These are phyloP conservation scores for Cystobasidium pallidum DNA, from an alignment of 1,284 basidiomycete genomes.

Conservation along the genomic window DNA sequence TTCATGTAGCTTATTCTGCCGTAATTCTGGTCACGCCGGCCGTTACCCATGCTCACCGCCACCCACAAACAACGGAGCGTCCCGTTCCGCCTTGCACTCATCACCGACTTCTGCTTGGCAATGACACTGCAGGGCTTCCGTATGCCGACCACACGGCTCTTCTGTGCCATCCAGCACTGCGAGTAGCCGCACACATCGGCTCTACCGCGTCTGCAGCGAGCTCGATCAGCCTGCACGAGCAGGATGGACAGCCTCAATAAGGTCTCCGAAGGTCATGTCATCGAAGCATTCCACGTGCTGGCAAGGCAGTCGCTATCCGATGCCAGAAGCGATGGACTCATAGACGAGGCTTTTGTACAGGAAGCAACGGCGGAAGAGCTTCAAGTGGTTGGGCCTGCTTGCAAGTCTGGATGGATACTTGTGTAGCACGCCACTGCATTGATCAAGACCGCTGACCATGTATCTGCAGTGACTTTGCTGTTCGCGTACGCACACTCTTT, in stretches of 20 bases:
- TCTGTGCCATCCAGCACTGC: background rate
- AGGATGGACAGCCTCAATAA: background rate
- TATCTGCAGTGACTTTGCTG: slow-evolving; percentile 18
- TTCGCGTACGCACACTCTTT: slow-evolving; percentile 36
- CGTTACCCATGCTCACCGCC: background rate
- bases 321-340: slow-evolving; percentile 21
- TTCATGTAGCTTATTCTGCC: background rate
- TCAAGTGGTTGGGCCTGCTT: slow-evolving; percentile 29
- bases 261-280: slow-evolving; percentile 28
- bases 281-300: slow-evolving; percentile 38
- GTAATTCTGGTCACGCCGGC: too few relatives aligned
- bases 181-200: too few relatives aligned
- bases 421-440: background rate
- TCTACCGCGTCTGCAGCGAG: too few relatives aligned
- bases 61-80: background rate
- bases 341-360: slow-evolving; percentile 31
- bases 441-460: background rate
- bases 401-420: background rate
- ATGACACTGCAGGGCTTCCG: background rate
- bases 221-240: background rate
- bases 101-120: background rate
- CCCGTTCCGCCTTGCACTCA: background rate
- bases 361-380: slow-evolving; percentile 21
- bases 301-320: slow-evolving; percentile 13
- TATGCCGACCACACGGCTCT: background rate